Percentiles rank a stretch among this genome's conserved stretches.
Conservation (phyloP, 768 basidiomycete species). For the Psilocybe tampanensis region DNA sequence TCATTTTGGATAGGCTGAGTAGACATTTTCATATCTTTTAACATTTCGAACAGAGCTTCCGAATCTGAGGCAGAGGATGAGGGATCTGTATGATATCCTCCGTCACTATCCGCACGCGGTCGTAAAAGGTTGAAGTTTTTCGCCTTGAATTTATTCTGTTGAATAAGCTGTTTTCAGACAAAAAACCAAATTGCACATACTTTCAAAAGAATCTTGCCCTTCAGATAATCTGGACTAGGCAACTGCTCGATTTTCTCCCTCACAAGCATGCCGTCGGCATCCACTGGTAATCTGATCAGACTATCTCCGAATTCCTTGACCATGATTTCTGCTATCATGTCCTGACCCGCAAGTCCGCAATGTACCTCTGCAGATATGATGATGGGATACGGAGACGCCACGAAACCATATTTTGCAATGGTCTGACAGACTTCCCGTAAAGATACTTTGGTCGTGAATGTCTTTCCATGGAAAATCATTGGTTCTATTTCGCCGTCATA, state of each 20-base stretch:
- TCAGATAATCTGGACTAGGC: slow-evolving; percentile 89
- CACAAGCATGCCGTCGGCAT: slow-evolving; percentile 38
- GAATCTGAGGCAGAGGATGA: slow-evolving; percentile 39
- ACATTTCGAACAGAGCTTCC: slow-evolving; percentile 29
- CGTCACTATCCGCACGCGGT: slow-evolving; percentile 25
- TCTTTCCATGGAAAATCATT: slow-evolving; percentile 91
- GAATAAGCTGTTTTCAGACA: background rate
- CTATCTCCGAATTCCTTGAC: slow-evolving; percentile 46
- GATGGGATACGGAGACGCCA: slow-evolving; percentile 91
- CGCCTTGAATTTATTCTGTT: slow-evolving; percentile 45
- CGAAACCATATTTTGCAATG: slow-evolving; percentile 91
- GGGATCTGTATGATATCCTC: slow-evolving; percentile 25
- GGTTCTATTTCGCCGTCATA: slow-evolving; percentile 88
- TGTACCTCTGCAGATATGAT: slow-evolving; percentile 98
- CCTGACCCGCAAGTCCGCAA: slow-evolving; percentile 65
- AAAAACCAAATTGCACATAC: slow-evolving; percentile 26
- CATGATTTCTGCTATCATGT: slow-evolving; percentile 51
- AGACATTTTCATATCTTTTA: slow-evolving; percentile 7
- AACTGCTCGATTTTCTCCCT: slow-evolving; percentile 48
- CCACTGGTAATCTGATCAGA: slow-evolving; percentile 34
- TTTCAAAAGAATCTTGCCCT: slow-evolving; percentile 83
- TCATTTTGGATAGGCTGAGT: background rate
- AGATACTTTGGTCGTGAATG: slow-evolving; percentile 85
- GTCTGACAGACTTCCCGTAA: slow-evolving; percentile 84
- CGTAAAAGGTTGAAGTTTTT: slow-evolving; percentile 68